Evolutionary conservation across 2,329 filamentous ascomycete species (phyloP).

Genomic region (Hypoxylon sp.): DNA sequence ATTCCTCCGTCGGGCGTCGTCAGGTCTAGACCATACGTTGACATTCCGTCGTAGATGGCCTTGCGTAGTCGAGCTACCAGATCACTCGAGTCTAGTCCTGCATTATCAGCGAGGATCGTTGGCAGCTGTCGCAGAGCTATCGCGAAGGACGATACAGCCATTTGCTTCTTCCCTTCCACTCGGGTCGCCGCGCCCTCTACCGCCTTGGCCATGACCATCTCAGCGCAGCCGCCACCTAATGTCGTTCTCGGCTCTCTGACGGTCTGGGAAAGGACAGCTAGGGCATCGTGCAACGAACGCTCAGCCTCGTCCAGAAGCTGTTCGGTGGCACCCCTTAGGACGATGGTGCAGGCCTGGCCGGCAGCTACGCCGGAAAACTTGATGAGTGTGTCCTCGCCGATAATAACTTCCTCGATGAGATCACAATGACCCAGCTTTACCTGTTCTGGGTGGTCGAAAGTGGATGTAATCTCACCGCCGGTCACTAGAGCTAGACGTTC

Average conservation of each 20-base stretch:
- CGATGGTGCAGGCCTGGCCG: conserved; percentile 94
- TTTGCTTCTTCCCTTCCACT: conserved; percentile 94
- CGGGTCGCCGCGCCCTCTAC: conserved; percentile 93
- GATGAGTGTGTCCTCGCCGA: conserved; percentile 96
- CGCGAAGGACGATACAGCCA: conserved; percentile 91
- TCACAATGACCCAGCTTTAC: conserved; percentile 97
- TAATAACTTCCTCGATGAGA: conserved; percentile 96
- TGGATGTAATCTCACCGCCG: conserved; percentile 95
- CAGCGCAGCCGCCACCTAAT: conserved; percentile 92
- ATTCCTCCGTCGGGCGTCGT: conserved; percentile 90
- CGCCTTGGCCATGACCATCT: conserved; percentile 99
- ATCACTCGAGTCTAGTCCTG: conserved; percentile 93
- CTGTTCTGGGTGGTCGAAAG: conserved; percentile 96
- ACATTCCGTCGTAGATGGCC: conserved; percentile 93
- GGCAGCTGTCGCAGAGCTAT: conserved; percentile 90
- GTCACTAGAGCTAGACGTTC: conserved; percentile 94
- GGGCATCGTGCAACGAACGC: conserved; percentile 91
- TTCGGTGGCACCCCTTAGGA: conserved; percentile 93
- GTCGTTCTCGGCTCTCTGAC: conserved; percentile 94
- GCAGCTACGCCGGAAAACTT: conserved; percentile 96
- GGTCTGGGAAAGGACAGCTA: conserved; percentile 95
- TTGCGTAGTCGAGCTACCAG: conserved; percentile 90
- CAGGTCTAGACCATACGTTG: conserved; percentile 88
- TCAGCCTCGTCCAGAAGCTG: conserved; percentile 97
- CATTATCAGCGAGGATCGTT: conserved; percentile 97